phyloP scores from a whole-genome alignment of 805 yeast genomes.

The Candida parachauliodes region DNA sequence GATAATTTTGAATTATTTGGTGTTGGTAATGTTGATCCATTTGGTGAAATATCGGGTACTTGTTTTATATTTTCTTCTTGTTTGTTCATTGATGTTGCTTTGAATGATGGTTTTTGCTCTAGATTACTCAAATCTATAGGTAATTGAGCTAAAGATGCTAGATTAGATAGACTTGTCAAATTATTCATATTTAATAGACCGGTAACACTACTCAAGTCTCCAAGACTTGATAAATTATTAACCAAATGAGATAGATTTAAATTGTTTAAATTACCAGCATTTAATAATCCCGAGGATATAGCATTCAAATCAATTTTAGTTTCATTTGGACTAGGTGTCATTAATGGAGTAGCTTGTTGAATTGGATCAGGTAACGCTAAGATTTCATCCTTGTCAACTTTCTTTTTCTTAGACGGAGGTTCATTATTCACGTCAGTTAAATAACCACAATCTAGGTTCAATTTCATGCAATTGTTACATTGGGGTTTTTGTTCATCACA shows the following conservation, averaged over 20 bases:
- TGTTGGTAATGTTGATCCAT: slow-evolving; percentile 13
- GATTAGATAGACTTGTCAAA: slow-evolving; percentile 35
- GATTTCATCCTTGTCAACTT: not conserved
- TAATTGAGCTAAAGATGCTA: slow-evolving; percentile 41
- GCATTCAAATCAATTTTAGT: slow-evolving; percentile 4
- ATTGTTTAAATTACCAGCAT: slow-evolving; percentile 40
- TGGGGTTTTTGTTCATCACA: slow-evolving; percentile 26
- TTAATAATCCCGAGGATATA: slow-evolving; percentile 15
- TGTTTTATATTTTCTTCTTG: not conserved
- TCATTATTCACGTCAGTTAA: slow-evolving; percentile 2
- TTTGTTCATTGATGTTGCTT: not conserved
- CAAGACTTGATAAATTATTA: slow-evolving; percentile 27
- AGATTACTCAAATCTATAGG: slow-evolving; percentile 38
- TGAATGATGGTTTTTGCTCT: slow-evolving; percentile 15
- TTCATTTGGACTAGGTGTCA: slow-evolving; percentile 13
- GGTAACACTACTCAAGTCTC: slow-evolving; percentile 23
- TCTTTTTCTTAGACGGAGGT: not conserved
- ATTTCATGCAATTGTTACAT: slow-evolving; percentile 27
- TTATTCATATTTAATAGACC: slow-evolving; percentile 12
- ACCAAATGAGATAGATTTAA: slow-evolving; percentile 41
- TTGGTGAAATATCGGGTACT: slow-evolving; percentile 19
- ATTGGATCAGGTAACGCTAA: slow-evolving; percentile 4
- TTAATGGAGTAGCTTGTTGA: slow-evolving; percentile 17
- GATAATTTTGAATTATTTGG: slow-evolving; percentile 4
- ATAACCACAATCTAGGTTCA: slow-evolving; percentile 52